Percentiles rank a stretch among this genome's conserved stretches.
These are phyloP conservation scores for Coniochaeta ligniaria DNA, from an alignment of 2,329 filamentous ascomycete genomes.

Conservation along the genomic window DNA sequence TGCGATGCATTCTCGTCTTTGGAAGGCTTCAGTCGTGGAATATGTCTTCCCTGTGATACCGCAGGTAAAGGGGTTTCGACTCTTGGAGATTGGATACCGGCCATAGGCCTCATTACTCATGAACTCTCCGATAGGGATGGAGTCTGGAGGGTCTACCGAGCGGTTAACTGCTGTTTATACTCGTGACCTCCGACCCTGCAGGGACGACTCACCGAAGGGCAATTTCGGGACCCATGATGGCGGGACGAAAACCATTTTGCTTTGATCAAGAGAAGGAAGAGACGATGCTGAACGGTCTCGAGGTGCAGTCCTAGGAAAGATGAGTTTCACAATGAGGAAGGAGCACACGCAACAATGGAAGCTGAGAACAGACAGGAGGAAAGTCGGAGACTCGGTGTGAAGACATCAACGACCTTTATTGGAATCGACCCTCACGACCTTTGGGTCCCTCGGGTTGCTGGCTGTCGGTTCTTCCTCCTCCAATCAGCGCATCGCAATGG, in stretches of 20 bases:
- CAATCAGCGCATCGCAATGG: neutral
- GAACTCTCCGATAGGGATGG: conserved; percentile 68
- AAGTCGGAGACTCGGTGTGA: neutral
- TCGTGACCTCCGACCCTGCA: neutral
- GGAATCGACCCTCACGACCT: neutral
- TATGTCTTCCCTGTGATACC: conserved; percentile 65
- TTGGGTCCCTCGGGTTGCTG: neutral
- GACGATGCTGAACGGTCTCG: neutral
- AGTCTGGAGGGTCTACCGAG: conserved; percentile 56
- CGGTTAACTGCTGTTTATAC: neutral
- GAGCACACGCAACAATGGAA: neutral
- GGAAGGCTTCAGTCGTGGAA: conserved; percentile 53
- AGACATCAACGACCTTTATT: neutral
- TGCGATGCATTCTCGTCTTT: conserved; percentile 60
- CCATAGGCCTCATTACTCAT: conserved; percentile 68
- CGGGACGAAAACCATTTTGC: conserved; percentile 47
- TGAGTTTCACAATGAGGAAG: neutral
- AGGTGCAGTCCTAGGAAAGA: neutral
- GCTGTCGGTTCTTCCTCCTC: neutral
- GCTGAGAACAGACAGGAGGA: neutral
- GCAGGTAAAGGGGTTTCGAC: conserved; percentile 68
- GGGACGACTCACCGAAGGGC: conserved; percentile 37
- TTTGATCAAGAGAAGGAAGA: neutral
- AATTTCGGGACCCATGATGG: conserved; percentile 56
- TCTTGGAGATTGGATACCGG: conserved; percentile 53